Conservation (phyloP, 495 filamentous ascomycete genomes). For the Aspergillus coremiiformis region DNA sequence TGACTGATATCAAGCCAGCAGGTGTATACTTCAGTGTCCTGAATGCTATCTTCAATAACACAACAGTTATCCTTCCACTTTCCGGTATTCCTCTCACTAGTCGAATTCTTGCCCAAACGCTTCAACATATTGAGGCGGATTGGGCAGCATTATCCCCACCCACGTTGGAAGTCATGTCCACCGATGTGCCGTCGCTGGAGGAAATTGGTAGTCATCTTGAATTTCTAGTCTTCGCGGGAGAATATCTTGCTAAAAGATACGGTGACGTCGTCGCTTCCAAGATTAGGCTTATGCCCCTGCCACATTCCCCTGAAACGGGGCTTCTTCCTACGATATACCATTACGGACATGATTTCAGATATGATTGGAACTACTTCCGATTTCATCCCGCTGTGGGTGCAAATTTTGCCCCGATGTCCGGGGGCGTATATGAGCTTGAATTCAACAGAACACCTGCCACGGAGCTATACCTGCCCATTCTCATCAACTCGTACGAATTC, state of each 20-base stretch:
- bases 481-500: slow-evolving; percentile 1
- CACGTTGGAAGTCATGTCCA: slow-evolving; percentile 2
- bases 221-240: slow-evolving; percentile 1
- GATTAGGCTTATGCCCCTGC: not conserved
- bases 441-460: slow-evolving; percentile 4
- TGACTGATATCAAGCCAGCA: slow-evolving; percentile 1
- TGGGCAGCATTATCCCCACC: slow-evolving; percentile 6
- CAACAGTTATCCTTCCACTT: slow-evolving; percentile 1
- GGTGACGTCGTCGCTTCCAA: slow-evolving; percentile 2
- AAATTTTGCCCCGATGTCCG: slow-evolving; percentile 1
- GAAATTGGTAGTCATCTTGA: not conserved
- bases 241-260: not conserved
- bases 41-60: slow-evolving; percentile 1
- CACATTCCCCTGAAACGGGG: slow-evolving; percentile 5
- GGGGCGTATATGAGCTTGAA: slow-evolving; percentile 2
- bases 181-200: not conserved
- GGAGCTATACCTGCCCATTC: slow-evolving; percentile 3
- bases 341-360: slow-evolving; percentile 5
- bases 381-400: slow-evolving; percentile 4
- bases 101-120: slow-evolving; percentile 1
- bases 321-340: slow-evolving; percentile 4
- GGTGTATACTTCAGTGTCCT: slow-evolving; percentile 2
- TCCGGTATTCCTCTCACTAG: slow-evolving; percentile 1
- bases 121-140: slow-evolving; percentile 1
- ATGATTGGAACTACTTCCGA: slow-evolving; percentile 9